Conservation (phyloP, 495 filamentous ascomycete genomes). For the Cudoniella acicularis region DNA sequence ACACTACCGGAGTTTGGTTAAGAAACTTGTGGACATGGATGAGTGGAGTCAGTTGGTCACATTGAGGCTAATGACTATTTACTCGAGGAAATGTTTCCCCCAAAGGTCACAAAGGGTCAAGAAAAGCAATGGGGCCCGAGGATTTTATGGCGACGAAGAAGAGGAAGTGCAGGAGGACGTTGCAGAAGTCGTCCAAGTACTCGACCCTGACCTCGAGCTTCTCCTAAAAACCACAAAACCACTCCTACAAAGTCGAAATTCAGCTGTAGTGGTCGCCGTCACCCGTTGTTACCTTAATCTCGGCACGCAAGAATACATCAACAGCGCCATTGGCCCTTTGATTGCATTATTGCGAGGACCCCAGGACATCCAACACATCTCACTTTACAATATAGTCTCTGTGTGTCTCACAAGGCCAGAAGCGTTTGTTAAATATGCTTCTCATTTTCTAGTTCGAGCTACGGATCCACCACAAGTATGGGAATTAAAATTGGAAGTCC, state of each 20-base stretch:
- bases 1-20: slow-evolving; percentile 77
- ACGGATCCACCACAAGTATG: slow-evolving; percentile 81
- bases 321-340: slow-evolving; percentile 71
- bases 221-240: slow-evolving; percentile 76
- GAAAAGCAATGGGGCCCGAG: slow-evolving; percentile 45
- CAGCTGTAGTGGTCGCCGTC: slow-evolving; percentile 85
- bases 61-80: slow-evolving; percentile 73
- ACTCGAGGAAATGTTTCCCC: slow-evolving; percentile 87
- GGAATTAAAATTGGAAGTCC: slow-evolving; percentile 84
- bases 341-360: slow-evolving; percentile 79
- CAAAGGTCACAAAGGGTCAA: slow-evolving; percentile 54
- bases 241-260: slow-evolving; percentile 87
- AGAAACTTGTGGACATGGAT: slow-evolving; percentile 97
- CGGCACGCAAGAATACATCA: slow-evolving; percentile 69
- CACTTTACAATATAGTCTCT: slow-evolving; percentile 88
- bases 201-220: slow-evolving; percentile 82
- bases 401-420: slow-evolving; percentile 71
- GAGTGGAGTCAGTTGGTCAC: slow-evolving; percentile 93
- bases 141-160: slow-evolving; percentile 74
- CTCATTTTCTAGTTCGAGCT: slow-evolving; percentile 80
- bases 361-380: slow-evolving; percentile 82
- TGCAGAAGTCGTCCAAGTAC: slow-evolving; percentile 49
- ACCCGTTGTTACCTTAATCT: slow-evolving; percentile 81
- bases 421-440: slow-evolving; percentile 76
- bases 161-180: slow-evolving; percentile 41